These are phyloP conservation scores for Populus hybrid DNA, from an alignment of 441 rosid species.

Conservation along the genomic window DNA sequence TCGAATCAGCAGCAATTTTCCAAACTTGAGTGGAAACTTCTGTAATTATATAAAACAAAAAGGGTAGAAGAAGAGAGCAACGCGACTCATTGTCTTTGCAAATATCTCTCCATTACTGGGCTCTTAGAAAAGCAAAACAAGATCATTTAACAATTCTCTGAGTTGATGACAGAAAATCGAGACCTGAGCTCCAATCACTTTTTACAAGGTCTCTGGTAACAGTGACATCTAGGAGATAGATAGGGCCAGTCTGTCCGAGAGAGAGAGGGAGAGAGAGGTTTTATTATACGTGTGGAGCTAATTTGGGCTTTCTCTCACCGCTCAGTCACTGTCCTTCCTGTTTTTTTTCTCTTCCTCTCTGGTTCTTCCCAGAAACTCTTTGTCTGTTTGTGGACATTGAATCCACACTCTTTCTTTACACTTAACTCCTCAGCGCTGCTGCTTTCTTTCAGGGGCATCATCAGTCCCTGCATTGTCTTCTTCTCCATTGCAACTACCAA, in stretches of 20 bases:
- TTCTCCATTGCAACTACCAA: neutral
- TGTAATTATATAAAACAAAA: neutral
- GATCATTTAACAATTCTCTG: neutral
- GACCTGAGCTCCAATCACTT: neutral
- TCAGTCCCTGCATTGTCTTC: conserved; percentile 13
- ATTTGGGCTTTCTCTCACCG: neutral
- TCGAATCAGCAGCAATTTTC: too few relatives aligned
- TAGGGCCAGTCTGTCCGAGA: neutral
- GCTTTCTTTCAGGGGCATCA: neutral
- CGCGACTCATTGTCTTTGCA: neutral
- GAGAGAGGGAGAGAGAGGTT: neutral
- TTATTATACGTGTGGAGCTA: neutral
- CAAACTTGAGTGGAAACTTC: neutral
- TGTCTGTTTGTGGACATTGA: conserved; percentile 16
- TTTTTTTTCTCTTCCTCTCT: neutral
- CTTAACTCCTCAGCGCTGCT: neutral
- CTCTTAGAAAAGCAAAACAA: neutral
- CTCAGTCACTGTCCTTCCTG: neutral
- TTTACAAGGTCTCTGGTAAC: neutral
- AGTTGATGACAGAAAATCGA: neutral
- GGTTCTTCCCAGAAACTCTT: neutral
- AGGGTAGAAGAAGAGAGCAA: neutral
- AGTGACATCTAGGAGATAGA: neutral
- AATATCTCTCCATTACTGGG: neutral
- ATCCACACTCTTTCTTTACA: neutral